Evolutionary conservation across 2,329 filamentous ascomycete species (phyloP), one percentile per base, ranked within the genome.

Genomic region (Elsinoe perseae): DNA sequence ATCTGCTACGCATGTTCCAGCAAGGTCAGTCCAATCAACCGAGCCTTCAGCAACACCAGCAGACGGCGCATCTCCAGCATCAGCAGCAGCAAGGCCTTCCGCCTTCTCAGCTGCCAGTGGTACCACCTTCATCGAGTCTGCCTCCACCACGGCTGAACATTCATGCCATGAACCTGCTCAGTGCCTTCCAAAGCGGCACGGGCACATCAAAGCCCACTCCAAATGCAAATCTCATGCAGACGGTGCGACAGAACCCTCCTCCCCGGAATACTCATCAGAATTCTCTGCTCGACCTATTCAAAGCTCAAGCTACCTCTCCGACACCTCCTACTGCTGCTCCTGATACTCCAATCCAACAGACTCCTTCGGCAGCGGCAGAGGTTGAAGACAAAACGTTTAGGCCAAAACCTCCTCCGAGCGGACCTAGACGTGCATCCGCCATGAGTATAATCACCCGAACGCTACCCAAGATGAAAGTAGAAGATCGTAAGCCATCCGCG

Each of bases 101-200:
- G 28, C 50, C 56, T 25, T 34, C 64, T 52, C 71, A 72, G 56
- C 71, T 72, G n/a, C 72, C 75, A 38, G 67, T 70, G 32, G 74
- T 78, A 27, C 82, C 81, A 1, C 74, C 78, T 30, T 79, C 81
- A 4, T 67, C 81, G 62, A 79, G 79, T 53, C 65, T 85, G 21
- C 81, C 82, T 14, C 73, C 77, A 36, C 80, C 80, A 5, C 80
- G 77, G 59, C 73, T 84, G 28, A 83, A 73, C 32, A 75, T 75
- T 10, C 81, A 85, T 65, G 75, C 80, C 1, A 71, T 80, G 57
- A 74, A 75, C n/a, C 66, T 85, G 30, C 69, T 85, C 50, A 80
- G 78, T 61, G 74, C 78, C 1, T 83, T 85, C 70, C 83, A 77
- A 58, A 64, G 65, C 27, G 43, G 43, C 34, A 40, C 50, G 43